Percentiles rank a stretch among this genome's conserved stretches.
Evolutionary conservation across 768 basidiomycete species (phyloP).

Genomic region (Rhizopogon vinicolor): DNA sequence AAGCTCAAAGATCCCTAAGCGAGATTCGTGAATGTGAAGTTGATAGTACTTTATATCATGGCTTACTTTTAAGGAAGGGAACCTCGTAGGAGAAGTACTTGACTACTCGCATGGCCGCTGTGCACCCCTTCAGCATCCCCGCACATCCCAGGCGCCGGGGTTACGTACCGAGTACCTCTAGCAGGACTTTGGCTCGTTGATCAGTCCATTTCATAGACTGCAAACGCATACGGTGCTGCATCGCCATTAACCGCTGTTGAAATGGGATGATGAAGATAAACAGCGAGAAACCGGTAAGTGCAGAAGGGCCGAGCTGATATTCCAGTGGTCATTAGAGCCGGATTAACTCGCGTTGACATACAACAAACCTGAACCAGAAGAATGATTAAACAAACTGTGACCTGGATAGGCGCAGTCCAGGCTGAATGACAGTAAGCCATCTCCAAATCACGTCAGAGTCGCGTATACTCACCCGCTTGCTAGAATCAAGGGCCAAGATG

Average conservation of each 20-base stretch:
- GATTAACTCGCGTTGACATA: neutral
- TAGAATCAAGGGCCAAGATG: conserved; percentile 8
- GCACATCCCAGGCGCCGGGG: neutral
- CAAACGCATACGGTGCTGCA: conserved; percentile 50
- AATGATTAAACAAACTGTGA: conserved; percentile 53
- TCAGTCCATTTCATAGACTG: conserved; percentile 61
- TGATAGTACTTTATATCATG: neutral
- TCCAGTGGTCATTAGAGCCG: neutral
- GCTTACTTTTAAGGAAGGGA: conserved; percentile 59
- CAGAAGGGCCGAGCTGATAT: conserved; percentile 59
- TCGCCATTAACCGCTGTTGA: conserved; percentile 59
- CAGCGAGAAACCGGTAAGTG: conserved; percentile 64
- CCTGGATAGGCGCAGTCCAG: conserved; percentile 71
- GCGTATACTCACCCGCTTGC: conserved; percentile 34
- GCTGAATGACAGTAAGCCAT: conserved; percentile 21
- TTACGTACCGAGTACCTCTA: conserved; percentile 53
- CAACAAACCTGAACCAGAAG: conserved; percentile 48
- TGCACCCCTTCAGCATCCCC: neutral
- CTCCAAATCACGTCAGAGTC: neutral
- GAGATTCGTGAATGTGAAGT: neutral
- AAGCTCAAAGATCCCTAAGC: conserved; percentile 47
- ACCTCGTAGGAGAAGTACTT: conserved; percentile 74
- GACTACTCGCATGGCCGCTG: conserved; percentile 65
- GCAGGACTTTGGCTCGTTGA: conserved; percentile 54
- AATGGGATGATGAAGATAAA: conserved; percentile 61